phyloP scores from a whole-genome alignment of 768 basidiomycete genomes.

The Lactarius psammicola region DNA sequence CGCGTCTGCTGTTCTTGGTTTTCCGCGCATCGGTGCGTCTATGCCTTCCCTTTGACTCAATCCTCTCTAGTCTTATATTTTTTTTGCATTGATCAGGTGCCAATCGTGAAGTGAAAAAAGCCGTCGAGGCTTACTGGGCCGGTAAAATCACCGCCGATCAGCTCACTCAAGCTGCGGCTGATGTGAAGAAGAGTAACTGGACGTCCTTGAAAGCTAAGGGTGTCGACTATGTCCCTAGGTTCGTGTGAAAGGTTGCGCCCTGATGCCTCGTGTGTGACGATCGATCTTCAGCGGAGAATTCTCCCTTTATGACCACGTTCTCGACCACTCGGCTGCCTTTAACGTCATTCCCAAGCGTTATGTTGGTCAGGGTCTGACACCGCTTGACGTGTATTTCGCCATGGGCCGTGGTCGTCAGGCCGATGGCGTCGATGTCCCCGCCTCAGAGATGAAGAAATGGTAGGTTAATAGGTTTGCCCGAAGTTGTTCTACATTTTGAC shows the following conservation, averaged over 20 bases:
- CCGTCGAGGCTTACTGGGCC: constrained; percentile 97
- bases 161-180: constrained; percentile 82
- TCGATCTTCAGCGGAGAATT: constrained; percentile 80
- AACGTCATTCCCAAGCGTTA: constrained; percentile 97
- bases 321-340: constrained; percentile 95
- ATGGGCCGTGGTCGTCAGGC: constrained; percentile 99
- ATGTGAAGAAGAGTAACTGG: constrained; percentile 89
- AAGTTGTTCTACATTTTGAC: constrained; percentile 8
- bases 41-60: neutral
- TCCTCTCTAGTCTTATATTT: constrained; percentile 7
- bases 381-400: constrained; percentile 95
- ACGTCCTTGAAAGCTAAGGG: constrained; percentile 76
- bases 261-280: constrained; percentile 25
- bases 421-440: constrained; percentile 92
- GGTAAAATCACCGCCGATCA: constrained; percentile 87
- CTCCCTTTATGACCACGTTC: constrained; percentile 96
- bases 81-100: constrained; percentile 52
- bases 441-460: constrained; percentile 99
- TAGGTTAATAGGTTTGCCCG: constrained; percentile 39
- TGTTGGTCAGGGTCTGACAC: constrained; percentile 76
- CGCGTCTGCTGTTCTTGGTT: constrained; percentile 82
- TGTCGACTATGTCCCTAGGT: constrained; percentile 94
- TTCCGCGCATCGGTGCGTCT: constrained; percentile 80
- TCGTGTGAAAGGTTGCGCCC: constrained; percentile 32
- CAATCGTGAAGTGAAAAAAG: constrained; percentile 96